Evolutionary conservation across 2,329 filamentous ascomycete species (phyloP).

Genomic region (Ophiostoma himal-ulmi): DNA sequence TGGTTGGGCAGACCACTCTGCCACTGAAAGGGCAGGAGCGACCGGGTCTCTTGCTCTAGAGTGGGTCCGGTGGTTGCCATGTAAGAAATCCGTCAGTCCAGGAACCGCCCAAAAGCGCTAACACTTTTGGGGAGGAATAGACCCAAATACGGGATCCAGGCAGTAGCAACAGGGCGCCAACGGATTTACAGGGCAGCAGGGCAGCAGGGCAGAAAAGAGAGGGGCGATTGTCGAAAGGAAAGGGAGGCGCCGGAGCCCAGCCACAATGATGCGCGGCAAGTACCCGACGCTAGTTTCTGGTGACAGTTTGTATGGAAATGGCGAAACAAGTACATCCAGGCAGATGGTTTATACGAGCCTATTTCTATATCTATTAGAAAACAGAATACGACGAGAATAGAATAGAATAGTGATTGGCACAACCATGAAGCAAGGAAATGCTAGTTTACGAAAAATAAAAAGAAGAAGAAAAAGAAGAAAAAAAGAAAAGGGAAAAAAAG

Average conservation of each 20-base stretch:
- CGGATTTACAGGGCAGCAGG: background rate
- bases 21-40: background rate
- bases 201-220: background rate
- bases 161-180: background rate
- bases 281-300: constrained; percentile 3
- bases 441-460: background rate
- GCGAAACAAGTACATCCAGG: background rate
- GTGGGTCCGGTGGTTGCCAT: constrained; percentile 4
- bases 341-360: background rate
- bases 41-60: background rate
- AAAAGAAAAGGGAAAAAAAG: no score
- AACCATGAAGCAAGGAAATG: background rate
- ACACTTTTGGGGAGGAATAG: background rate
- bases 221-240: background rate
- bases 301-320: background rate
- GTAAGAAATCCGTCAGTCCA: background rate
- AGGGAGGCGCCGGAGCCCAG: background rate
- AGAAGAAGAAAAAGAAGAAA: no score
- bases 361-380: background rate
- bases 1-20: constrained; percentile 13
- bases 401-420: background rate
- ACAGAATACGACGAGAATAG: constrained; percentile 2
- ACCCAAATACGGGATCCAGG: constrained; percentile 4
- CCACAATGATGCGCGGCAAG: constrained; percentile 7
- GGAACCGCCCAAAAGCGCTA: background rate